A percentile compares a stretch with the other conserved stretches of the same genome.
phyloP scores from a whole-genome alignment of 2,329 filamentous ascomycete species.

The Basipetospora chlamydospora region DNA sequence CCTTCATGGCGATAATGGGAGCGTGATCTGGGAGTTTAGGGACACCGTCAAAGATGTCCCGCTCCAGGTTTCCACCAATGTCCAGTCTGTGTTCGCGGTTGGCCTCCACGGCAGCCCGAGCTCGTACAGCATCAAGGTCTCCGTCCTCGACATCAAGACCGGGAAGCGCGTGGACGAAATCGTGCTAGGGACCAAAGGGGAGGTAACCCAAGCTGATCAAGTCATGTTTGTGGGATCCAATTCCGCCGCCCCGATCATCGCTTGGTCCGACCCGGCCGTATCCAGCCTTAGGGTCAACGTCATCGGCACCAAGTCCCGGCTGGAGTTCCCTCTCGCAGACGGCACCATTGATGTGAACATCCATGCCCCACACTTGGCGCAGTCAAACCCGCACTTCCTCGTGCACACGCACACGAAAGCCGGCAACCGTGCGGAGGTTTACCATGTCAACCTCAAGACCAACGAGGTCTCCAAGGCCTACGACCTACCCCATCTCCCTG shows the following conservation, averaged over 20 bases:
- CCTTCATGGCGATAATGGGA: slow-evolving; percentile 58
- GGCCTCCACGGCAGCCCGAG: slow-evolving; percentile 55
- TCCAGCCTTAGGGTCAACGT: slow-evolving; percentile 58
- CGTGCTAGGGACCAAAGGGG: slow-evolving; percentile 56
- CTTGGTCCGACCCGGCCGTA: slow-evolving; percentile 53
- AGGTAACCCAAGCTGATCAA: slow-evolving; percentile 48
- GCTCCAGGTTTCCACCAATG: slow-evolving; percentile 59
- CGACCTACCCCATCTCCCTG: slow-evolving; percentile 56
- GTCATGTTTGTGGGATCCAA: slow-evolving; percentile 66
- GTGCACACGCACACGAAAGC: slow-evolving; percentile 60
- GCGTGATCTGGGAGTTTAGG: slow-evolving; percentile 54
- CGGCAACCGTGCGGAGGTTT: slow-evolving; percentile 73
- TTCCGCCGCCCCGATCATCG: slow-evolving; percentile 58
- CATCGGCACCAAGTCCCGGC: slow-evolving; percentile 43
- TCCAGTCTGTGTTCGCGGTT: slow-evolving; percentile 60
- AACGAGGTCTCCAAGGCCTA: slow-evolving; percentile 63
- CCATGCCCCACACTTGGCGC: slow-evolving; percentile 58
- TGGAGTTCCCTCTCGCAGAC: slow-evolving; percentile 35
- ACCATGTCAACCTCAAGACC: slow-evolving; percentile 62
- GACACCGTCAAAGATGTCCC: slow-evolving; percentile 56
- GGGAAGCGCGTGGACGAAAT: slow-evolving; percentile 62
- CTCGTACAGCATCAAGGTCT: slow-evolving; percentile 64
- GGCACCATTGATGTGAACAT: slow-evolving; percentile 42
- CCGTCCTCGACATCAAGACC: slow-evolving; percentile 55
- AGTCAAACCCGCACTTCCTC: slow-evolving; percentile 68